Conservation (phyloP, 1,139 yeast genomes). For the Magnusiomyces tetraspermus region DNA sequence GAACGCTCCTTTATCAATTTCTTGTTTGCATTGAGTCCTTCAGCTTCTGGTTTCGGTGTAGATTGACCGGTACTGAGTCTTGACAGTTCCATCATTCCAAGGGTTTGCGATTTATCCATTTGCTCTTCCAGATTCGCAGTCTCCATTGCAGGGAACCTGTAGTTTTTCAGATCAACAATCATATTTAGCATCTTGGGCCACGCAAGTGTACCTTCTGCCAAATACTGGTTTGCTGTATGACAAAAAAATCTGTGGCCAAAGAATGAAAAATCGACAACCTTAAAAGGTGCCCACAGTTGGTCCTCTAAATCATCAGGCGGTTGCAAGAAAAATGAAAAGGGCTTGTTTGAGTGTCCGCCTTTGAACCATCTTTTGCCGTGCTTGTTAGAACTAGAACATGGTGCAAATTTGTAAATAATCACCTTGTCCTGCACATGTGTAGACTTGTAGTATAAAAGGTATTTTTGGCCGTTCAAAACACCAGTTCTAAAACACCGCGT, state of each 20-base stretch:
- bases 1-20: too few relatives aligned
- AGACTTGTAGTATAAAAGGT: slow-evolving; percentile 10
- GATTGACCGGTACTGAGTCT: not conserved
- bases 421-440: slow-evolving; percentile 5
- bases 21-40: too few relatives aligned
- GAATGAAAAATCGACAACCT: slow-evolving; percentile 10
- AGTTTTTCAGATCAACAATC: not conserved
- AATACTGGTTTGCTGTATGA: slow-evolving; percentile 11
- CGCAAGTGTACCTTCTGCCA: not conserved
- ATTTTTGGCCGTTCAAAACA: slow-evolving; percentile 3
- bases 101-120: not conserved
- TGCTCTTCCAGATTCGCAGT: not conserved
- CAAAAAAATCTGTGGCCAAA: slow-evolving; percentile 13
- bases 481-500: slow-evolving; percentile 13
- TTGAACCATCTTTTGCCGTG: slow-evolving; percentile 7
- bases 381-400: slow-evolving; percentile 3
- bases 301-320: not conserved
- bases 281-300: slow-evolving; percentile 11
- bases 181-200: not conserved
- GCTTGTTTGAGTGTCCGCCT: not conserved
- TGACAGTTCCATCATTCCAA: not conserved
- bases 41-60: not conserved
- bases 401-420: slow-evolving; percentile 1
- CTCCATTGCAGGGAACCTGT: not conserved
- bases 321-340: not conserved